A percentile compares a stretch with the other conserved stretches of the same genome.
phyloP scores from a whole-genome alignment of 2,329 filamentous ascomycete genomes.

The Escovopsis sp. region DNA sequence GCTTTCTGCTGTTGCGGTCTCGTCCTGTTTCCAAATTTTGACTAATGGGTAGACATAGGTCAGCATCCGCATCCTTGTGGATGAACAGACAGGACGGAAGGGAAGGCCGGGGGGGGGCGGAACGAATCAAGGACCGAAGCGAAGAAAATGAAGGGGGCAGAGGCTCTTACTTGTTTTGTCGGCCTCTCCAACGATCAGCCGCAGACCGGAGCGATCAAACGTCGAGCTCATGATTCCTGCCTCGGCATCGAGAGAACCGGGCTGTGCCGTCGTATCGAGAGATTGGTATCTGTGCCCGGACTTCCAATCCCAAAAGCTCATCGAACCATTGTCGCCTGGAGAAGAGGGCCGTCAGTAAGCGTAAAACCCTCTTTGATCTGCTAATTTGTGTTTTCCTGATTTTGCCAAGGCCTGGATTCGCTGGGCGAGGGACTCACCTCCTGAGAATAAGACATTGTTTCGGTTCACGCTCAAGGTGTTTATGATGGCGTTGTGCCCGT shows the following conservation, averaged over 20 bases:
- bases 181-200: slow-evolving; percentile 85
- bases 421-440: slow-evolving; percentile 30
- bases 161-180: slow-evolving; percentile 68
- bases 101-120: too few species aligned
- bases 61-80: neutral
- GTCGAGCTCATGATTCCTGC: slow-evolving; percentile 88
- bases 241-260: slow-evolving; percentile 86
- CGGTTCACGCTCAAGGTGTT: slow-evolving; percentile 89
- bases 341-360: neutral
- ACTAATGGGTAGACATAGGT: slow-evolving; percentile 27
- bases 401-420: too few species aligned
- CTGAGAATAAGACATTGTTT: slow-evolving; percentile 88
- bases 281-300: slow-evolving; percentile 83
- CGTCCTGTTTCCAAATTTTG: slow-evolving; percentile 95
- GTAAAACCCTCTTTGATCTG: neutral
- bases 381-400: neutral
- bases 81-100: neutral
- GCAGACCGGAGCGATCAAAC: slow-evolving; percentile 76
- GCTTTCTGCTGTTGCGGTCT: slow-evolving; percentile 75
- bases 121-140: too few species aligned
- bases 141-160: neutral
- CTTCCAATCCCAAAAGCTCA: slow-evolving; percentile 99
- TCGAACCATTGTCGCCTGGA: slow-evolving; percentile 73
- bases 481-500: slow-evolving; percentile 91
- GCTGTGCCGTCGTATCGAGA: slow-evolving; percentile 82